Evolutionary conservation across 352 stramenopile species (phyloP).

Genomic region (Nothophytophthora sp.): DNA sequence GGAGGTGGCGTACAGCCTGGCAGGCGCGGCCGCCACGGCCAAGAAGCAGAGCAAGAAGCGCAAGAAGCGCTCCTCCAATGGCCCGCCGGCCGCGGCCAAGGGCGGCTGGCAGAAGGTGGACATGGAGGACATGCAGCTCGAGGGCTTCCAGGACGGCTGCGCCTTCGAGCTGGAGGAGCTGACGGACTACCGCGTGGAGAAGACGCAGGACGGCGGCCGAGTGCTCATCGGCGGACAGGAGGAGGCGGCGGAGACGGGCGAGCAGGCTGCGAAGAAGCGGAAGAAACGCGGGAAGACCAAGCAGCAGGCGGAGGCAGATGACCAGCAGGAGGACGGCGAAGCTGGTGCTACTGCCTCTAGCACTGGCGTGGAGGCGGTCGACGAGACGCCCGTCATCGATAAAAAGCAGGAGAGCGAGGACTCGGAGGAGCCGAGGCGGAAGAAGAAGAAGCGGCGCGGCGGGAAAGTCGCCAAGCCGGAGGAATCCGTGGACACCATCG

Average conservation of each 20-base stretch:
- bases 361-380: slow-evolving; percentile 6
- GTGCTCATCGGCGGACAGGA: slow-evolving; percentile 41
- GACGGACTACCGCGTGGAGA: slow-evolving; percentile 73
- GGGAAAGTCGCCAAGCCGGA: slow-evolving; percentile 27
- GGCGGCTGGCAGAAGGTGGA: slow-evolving; percentile 70
- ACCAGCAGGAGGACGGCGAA: not conserved
- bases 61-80: slow-evolving; percentile 46
- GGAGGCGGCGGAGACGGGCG: slow-evolving; percentile 5
- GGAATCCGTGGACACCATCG: slow-evolving; percentile 13
- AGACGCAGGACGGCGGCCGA: slow-evolving; percentile 50
- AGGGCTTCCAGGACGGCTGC: slow-evolving; percentile 86
- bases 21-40: slow-evolving; percentile 7
- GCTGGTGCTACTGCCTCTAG: not conserved
- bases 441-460: slow-evolving; percentile 32
- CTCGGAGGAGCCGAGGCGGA: slow-evolving; percentile 9
- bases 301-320: slow-evolving; percentile 18
- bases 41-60: slow-evolving; percentile 57
- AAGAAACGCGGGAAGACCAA: slow-evolving; percentile 68
- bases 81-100: slow-evolving; percentile 3
- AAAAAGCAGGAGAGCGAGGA: slow-evolving; percentile 10
- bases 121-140: slow-evolving; percentile 70
- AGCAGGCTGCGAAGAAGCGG: slow-evolving; percentile 21
- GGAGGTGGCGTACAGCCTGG: slow-evolving; percentile 35
- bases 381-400: slow-evolving; percentile 1
- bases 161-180: slow-evolving; percentile 87